These are phyloP conservation scores for Deuterostichococcus epilithicus DNA, from an alignment of 139 green algal genomes.

Conservation along the genomic window DNA sequence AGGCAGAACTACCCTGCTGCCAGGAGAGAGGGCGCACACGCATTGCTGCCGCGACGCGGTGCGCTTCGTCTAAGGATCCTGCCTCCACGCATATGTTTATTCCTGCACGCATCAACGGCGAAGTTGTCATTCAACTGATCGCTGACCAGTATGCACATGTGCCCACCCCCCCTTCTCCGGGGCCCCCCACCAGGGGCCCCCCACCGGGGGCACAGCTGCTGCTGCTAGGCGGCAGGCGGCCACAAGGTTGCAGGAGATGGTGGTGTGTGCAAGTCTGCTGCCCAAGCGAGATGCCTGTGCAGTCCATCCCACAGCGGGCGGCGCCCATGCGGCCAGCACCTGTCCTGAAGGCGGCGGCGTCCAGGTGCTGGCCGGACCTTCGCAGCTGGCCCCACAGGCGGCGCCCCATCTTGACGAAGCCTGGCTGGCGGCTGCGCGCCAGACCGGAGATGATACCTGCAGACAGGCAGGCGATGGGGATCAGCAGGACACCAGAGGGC, in stretches of 20 bases:
- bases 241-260: too few species aligned
- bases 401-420: conserved; percentile 30
- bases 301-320: too few species aligned
- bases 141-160: too few species aligned
- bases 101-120: conserved; percentile 28
- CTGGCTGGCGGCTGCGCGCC: conserved; percentile 24
- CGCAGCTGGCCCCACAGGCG: conserved; percentile 55
- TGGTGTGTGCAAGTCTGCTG: too few species aligned
- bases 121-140: neutral
- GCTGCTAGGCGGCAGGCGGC: too few species aligned
- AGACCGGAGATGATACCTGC: conserved; percentile 45
- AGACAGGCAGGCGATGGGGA: conserved; percentile 6
- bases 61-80: conserved; percentile 41
- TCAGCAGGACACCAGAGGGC: too few species aligned
- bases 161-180: too few species aligned
- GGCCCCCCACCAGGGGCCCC: too few species aligned
- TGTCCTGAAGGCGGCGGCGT: conserved; percentile 37
- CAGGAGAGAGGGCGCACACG: neutral
- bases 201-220: too few species aligned
- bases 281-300: too few species aligned
- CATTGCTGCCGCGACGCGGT: conserved; percentile 40
- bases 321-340: conserved; percentile 28
- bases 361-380: conserved; percentile 21
- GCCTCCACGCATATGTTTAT: conserved; percentile 57
- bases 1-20: too few species aligned